Percentiles rank a stretch among this genome's conserved stretches.
These are phyloP conservation scores for Cladophialophora exuberans DNA, from an alignment of 2,329 filamentous ascomycete species.

Conservation along the genomic window DNA sequence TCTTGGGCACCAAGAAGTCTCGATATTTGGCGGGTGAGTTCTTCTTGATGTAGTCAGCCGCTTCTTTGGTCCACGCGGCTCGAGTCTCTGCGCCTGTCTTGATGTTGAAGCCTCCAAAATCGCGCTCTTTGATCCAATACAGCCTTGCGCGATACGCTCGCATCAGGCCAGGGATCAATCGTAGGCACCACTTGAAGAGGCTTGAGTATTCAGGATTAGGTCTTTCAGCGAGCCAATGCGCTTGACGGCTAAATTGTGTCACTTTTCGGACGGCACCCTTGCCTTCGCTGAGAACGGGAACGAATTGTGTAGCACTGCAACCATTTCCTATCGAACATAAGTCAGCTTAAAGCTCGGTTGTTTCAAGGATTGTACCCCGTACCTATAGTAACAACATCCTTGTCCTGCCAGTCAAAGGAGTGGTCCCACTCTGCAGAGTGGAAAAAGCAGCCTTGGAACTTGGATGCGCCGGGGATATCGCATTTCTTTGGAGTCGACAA, in stretches of 20 bases:
- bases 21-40: slow-evolving; percentile 62
- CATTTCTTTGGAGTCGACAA: slow-evolving; percentile 34
- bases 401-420: neutral
- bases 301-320: neutral
- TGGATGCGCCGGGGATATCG: slow-evolving; percentile 33
- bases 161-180: neutral
- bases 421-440: slow-evolving; percentile 38
- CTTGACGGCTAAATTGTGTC: neutral
- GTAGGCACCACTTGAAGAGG: neutral
- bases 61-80: neutral
- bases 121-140: neutral
- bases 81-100: neutral
- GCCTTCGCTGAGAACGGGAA: neutral
- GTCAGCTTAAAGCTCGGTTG: too few species aligned
- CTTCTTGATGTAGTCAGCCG: slow-evolving; percentile 46
- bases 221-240: neutral
- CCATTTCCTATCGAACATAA: too few species aligned
- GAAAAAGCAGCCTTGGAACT: slow-evolving; percentile 45
- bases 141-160: neutral
- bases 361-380: too few species aligned
- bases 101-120: neutral
- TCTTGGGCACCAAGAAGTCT: slow-evolving; percentile 63
- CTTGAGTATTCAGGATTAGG: neutral
- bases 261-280: neutral
- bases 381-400: neutral